Percentiles rank a stretch among this genome's conserved stretches.
Evolutionary conservation across 768 basidiomycete genomes (phyloP).

Genomic region (Suillus alpinus): DNA sequence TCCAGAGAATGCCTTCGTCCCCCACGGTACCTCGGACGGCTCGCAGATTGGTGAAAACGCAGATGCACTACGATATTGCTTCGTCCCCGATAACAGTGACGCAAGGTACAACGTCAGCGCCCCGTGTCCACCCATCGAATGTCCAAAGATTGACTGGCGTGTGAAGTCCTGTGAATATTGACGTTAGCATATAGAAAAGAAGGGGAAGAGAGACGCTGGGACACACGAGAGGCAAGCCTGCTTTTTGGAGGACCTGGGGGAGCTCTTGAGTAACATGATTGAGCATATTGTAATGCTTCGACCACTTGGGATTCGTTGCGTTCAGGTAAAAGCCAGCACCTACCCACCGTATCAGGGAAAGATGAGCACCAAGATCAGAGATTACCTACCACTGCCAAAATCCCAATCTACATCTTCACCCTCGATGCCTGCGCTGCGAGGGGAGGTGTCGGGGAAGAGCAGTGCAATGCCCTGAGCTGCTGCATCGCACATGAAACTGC

Average conservation of each 20-base stretch:
- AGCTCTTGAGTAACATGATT: slow-evolving; percentile 82
- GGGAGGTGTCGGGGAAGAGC: slow-evolving; percentile 94
- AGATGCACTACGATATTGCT: slow-evolving; percentile 80
- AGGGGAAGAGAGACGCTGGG: background rate
- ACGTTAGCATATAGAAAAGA: background rate
- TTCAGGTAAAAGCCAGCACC: slow-evolving; percentile 95
- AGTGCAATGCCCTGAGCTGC: slow-evolving; percentile 84
- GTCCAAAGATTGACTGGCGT: slow-evolving; percentile 88
- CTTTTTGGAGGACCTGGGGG: slow-evolving; percentile 70
- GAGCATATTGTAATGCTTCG: slow-evolving; percentile 85
- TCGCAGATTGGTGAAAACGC: slow-evolving; percentile 88
- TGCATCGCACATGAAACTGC: slow-evolving; percentile 85
- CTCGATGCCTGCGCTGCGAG: slow-evolving; percentile 83
- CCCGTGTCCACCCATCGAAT: slow-evolving; percentile 98
- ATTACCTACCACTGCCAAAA: slow-evolving; percentile 73
- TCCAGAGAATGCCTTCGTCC: slow-evolving; percentile 84
- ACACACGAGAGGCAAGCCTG: slow-evolving; percentile 76
- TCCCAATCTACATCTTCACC: slow-evolving; percentile 86
- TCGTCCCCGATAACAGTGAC: slow-evolving; percentile 48
- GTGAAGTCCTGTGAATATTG: slow-evolving; percentile 61
- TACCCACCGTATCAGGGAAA: slow-evolving; percentile 12
- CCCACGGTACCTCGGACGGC: slow-evolving; percentile 87
- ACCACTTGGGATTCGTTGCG: slow-evolving; percentile 74
- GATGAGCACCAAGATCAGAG: background rate
- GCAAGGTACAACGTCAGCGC: slow-evolving; percentile 88